Base-by-base conservation (phyloP, 2,329 filamentous ascomycete genomes). In the Fonsecaea nubica region DNA sequence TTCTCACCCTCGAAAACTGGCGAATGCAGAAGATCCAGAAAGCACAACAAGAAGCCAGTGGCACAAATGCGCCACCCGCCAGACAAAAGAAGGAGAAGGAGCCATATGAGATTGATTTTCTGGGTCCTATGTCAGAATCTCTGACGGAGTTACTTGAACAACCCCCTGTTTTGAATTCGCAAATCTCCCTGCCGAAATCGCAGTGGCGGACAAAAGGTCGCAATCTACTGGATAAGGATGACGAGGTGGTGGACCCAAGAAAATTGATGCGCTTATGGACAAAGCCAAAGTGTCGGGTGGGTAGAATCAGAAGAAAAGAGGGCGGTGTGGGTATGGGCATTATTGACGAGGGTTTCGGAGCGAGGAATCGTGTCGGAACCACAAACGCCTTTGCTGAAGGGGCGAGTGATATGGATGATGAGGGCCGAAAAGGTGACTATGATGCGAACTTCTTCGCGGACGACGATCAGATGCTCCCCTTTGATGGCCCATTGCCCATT, bases 1-100 rank as follows among this genome's bases (percentile, higher is more conserved):
- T 95, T 94, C 90, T 91, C 5, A 96, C 93, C 57, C 94, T 95
- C n/a, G 95, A 98, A 77, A 95, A 99, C 79, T 99, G 95, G 95
- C 90, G 94, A 72, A 98, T 99, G 76, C 87, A 92, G 69, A 92
- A 93, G 75, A 95, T 99, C 78, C 98, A 98, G 73, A 86, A 89
- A 63, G 83, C 78, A 74, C 82, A 85, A 8, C 81, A 80, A 36
- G 78, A 75, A 15, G 72, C 75, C 18, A 76, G 62, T 58, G 45
- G 58, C 21, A 61, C 45, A 18, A 61, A 42, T 18, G 33, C 45
- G 10, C 68, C 77, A 4, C 77, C 80, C 74, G 73, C 86, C 78
- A 75, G 89, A 70, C 87, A 89, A 73, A 87, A 93, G 69, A 98
- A 97, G 78, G 95, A 98, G 78, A 99, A 97, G 79, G 94, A 97